phyloP scores from a whole-genome alignment of 352 stramenopile genomes.

The Globisporangium nunn region DNA sequence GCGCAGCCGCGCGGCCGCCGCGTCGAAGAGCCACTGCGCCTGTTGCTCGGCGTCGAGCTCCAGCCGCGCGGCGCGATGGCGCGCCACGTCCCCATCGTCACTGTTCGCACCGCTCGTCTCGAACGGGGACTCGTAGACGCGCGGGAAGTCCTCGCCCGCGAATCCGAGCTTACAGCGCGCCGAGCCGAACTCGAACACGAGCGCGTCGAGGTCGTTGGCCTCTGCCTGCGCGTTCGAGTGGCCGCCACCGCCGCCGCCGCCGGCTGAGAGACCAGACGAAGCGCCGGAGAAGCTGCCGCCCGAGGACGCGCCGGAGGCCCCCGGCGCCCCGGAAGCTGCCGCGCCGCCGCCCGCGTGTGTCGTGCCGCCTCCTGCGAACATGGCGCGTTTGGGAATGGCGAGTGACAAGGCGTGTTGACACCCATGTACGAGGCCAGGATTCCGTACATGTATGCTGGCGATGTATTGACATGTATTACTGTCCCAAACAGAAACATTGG shows the following conservation, averaged over 20 bases:
- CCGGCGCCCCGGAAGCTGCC: background rate
- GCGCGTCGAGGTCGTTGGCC: constrained; percentile 66
- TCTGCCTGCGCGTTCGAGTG: constrained; percentile 42
- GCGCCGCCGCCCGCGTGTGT: constrained; percentile 5
- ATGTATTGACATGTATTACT: no score
- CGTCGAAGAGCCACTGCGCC: constrained; percentile 69
- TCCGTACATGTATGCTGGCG: no score
- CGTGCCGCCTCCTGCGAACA: constrained; percentile 13
- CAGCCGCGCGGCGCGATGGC: constrained; percentile 31
- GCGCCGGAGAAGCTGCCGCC: background rate
- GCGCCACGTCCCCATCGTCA: constrained; percentile 12
- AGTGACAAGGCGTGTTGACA: no score
- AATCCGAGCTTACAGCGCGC: constrained; percentile 77
- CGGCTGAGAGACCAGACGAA: constrained; percentile 6
- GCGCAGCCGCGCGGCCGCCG: constrained; percentile 31
- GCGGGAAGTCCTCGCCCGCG: constrained; percentile 84
- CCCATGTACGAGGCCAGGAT: no score
- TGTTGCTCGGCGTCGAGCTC: constrained; percentile 50
- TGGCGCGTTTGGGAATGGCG: background rate
- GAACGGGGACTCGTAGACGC: constrained; percentile 50
- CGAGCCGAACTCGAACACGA: constrained; percentile 78
- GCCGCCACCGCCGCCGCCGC: no score
- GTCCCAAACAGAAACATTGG: no score
- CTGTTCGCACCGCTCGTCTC: constrained; percentile 7
- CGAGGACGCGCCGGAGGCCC: background rate